Evolutionary conservation across 2,329 filamentous ascomycete species (phyloP), one percentile per base, ranked within the genome.

Genomic region (Diaporthe vaccinii): DNA sequence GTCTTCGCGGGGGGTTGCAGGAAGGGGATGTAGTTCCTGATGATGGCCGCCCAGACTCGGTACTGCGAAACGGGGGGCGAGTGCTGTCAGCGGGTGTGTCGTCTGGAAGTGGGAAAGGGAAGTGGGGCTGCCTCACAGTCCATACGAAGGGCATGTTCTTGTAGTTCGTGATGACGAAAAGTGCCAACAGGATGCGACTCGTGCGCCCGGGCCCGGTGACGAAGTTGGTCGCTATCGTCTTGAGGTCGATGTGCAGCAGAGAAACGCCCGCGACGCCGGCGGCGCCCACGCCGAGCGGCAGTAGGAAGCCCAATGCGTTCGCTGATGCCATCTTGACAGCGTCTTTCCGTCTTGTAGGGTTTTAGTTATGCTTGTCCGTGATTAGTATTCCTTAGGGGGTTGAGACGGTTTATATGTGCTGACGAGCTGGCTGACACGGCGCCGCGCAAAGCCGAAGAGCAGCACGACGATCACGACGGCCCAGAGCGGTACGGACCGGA

Each of bases 81-180:
- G 46, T 22, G 5, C 10, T 46, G 14, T 46, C 9, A 36, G 39
- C 14, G 14, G 36, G 20, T 5, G 25, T 28, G 36, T 10, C 41
- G 12, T 57, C 17, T 17, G n/a, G 15, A 12, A 17, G 6, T 0
- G 6, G 53, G 25, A 12, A 31, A 12, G 25, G 6, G 69, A 61
- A 22, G 46, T 39, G 41, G 51, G 39, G 36, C 44, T 28, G 72
- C 34, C 91, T 73, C 88, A 94, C 92, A 78, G 94, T 95, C 94
- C 94, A 96, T 14, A 91, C 89, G 57, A 94, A 88, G 0, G 94
- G 94, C 76, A 95, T 80, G 76, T 89, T 93, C 87, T 96, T 96
- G 85, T 93, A 87, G 82, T 96, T 96, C 58, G 90, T 79, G 10
- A 93, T 65, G 17, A 90, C 86, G 74, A 93, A 89, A 17, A 90